These are phyloP conservation scores for Entrophospora sp. DNA, from an alignment of 192 early-diverging fungal species.

Conservation along the genomic window DNA sequence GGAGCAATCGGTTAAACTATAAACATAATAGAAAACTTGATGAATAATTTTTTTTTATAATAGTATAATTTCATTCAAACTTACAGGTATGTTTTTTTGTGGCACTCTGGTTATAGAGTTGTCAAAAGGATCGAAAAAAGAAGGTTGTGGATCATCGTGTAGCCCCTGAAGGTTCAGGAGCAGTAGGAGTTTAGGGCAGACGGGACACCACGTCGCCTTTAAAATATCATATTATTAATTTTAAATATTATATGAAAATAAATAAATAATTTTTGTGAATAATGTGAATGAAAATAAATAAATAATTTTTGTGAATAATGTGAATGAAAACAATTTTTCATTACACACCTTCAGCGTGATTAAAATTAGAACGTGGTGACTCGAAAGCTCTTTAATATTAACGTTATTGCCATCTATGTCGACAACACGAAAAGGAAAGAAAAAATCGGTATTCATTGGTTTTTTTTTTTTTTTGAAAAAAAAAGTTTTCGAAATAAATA, in stretches of 20 bases:
- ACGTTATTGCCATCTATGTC: background rate
- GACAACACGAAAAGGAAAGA: no score
- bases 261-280: background rate
- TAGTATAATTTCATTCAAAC: background rate
- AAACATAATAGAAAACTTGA: background rate
- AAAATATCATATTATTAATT: background rate
- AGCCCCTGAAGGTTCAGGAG: slow-evolving; percentile 4
- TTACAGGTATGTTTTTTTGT: background rate
- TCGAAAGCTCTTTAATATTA: background rate
- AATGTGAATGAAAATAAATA: no score
- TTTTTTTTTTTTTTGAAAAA: no score
- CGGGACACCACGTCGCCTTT: slow-evolving; percentile 5
- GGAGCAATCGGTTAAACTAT: background rate
- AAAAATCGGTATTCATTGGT: no score
- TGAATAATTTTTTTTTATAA: background rate
- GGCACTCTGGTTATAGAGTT: background rate
- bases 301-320: no score
- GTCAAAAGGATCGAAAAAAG: background rate
- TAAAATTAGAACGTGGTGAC: background rate
- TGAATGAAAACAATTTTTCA: background rate
- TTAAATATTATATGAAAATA: background rate
- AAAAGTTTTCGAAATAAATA: no score
- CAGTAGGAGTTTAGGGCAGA: background rate
- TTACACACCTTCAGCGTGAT: slow-evolving; percentile 6
- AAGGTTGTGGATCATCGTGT: background rate